phyloP scores from a whole-genome alignment of 352 stramenopile genomes.

The Chrysophaeum taylorii region DNA sequence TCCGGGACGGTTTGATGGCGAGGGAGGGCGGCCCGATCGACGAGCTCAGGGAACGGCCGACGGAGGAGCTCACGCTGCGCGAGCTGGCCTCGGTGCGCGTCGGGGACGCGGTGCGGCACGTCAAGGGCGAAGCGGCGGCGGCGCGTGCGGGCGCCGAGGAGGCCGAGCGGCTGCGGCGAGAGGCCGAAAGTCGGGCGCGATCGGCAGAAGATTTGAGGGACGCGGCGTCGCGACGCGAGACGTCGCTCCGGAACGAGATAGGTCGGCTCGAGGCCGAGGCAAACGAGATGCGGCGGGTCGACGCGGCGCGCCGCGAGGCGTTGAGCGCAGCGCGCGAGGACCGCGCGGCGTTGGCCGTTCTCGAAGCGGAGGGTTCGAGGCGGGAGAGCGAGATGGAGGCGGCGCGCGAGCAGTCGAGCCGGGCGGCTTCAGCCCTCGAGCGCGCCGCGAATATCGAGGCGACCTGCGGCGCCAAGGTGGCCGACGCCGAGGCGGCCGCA shows the following conservation, averaged over 20 bases:
- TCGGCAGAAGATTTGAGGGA: too few relatives aligned
- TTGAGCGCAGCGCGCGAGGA: background rate
- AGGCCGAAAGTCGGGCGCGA: too few relatives aligned
- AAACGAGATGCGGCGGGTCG: background rate
- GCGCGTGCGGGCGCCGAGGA: too few relatives aligned
- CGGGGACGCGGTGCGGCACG: background rate
- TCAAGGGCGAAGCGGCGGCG: too few relatives aligned
- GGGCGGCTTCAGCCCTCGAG: too few relatives aligned
- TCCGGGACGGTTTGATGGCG: slow-evolving; percentile 12
- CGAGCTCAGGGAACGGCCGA: background rate
- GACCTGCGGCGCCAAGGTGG: background rate
- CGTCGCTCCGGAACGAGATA: too few relatives aligned
- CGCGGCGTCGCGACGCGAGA: too few relatives aligned
- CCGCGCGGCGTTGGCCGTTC: background rate
- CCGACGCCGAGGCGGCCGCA: background rate
- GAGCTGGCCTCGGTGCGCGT: background rate
- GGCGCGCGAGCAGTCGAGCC: background rate
- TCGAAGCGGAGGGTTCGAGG: too few relatives aligned
- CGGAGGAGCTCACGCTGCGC: slow-evolving; percentile 8
- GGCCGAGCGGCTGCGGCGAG: too few relatives aligned
- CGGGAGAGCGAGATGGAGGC: background rate
- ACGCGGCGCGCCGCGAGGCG: background rate
- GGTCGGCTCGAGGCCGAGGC: too few relatives aligned
- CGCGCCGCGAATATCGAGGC: background rate
- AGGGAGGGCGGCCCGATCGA: too few relatives aligned